These are phyloP conservation scores for Trichoderma aggressivum DNA, from an alignment of 2,329 filamentous ascomycete species.

Conservation along the genomic window DNA sequence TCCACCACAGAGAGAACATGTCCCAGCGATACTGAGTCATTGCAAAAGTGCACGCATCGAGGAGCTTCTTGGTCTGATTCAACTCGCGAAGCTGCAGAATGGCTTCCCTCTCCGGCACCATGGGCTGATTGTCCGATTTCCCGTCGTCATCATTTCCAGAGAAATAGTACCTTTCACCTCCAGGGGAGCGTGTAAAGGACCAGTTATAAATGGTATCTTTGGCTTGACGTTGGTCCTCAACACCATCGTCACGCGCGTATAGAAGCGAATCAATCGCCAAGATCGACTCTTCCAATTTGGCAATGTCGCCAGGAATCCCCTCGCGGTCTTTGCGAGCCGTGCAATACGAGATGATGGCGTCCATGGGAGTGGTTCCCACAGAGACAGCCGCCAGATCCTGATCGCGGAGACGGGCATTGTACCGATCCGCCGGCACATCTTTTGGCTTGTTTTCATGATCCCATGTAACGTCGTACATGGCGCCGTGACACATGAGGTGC, in stretches of 20 bases:
- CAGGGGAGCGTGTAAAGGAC: neutral
- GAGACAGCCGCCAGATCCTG: neutral
- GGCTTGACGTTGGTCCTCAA: neutral
- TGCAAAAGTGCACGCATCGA: constrained; percentile 24
- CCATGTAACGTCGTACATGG: neutral
- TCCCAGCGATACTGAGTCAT: constrained; percentile 34
- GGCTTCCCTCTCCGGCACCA: neutral
- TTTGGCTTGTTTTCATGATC: neutral
- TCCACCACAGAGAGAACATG: constrained; percentile 43
- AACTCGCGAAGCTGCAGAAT: neutral
- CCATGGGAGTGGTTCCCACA: neutral
- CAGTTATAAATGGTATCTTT: neutral
- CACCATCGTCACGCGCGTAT: neutral
- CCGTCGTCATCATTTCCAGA: neutral
- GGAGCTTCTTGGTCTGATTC: constrained; percentile 21
- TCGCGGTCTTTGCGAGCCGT: neutral
- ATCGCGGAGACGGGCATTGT: neutral
- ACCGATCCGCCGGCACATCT: neutral
- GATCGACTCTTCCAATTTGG: neutral
- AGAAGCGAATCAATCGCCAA: neutral
- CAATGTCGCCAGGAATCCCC: neutral
- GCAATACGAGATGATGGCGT: neutral
- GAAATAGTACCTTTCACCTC: neutral
- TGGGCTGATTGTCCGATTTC: neutral
- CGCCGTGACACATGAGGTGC: neutral